These are phyloP conservation scores for Vitis rotundifolia DNA, from an alignment of 164 flowering plant genomes.

Conservation along the genomic window DNA sequence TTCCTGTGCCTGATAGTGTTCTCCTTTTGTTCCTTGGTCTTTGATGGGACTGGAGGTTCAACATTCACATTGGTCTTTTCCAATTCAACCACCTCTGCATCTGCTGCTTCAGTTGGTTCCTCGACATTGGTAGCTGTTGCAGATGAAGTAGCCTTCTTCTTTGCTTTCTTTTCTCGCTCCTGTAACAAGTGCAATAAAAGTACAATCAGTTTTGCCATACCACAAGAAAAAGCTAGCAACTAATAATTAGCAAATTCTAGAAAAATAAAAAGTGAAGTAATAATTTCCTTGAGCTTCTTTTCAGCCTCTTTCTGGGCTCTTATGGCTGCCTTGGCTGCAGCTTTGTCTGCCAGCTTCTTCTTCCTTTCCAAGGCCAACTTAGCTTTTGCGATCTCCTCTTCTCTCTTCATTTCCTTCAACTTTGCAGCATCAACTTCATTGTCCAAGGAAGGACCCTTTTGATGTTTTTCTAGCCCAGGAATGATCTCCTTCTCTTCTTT, in stretches of 20 bases:
- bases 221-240: neutral
- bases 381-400: slow-evolving; percentile 86
- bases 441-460: slow-evolving; percentile 26
- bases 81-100: slow-evolving; percentile 33
- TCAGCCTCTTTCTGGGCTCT: slow-evolving; percentile 93
- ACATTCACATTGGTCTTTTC: slow-evolving; percentile 38
- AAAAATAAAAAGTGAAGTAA: slow-evolving; percentile 7
- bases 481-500: slow-evolving; percentile 35
- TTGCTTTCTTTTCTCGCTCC: slow-evolving; percentile 82
- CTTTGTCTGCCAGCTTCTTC: slow-evolving; percentile 64
- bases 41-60: slow-evolving; percentile 37
- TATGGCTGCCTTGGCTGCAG: slow-evolving; percentile 70
- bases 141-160: slow-evolving; percentile 62
- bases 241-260: neutral
- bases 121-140: slow-evolving; percentile 26
- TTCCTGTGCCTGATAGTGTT: slow-evolving; percentile 41
- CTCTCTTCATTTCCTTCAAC: slow-evolving; percentile 75
- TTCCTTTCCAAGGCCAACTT: slow-evolving; percentile 73
- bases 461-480: slow-evolving; percentile 28
- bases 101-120: slow-evolving; percentile 38
- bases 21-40: slow-evolving; percentile 53
- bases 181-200: slow-evolving; percentile 25
- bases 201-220: neutral
- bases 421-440: slow-evolving; percentile 52
- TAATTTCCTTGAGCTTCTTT: slow-evolving; percentile 82